phyloP scores from a whole-genome alignment of 1,284 basidiomycete genomes.

The Moniliophthora roreri region DNA sequence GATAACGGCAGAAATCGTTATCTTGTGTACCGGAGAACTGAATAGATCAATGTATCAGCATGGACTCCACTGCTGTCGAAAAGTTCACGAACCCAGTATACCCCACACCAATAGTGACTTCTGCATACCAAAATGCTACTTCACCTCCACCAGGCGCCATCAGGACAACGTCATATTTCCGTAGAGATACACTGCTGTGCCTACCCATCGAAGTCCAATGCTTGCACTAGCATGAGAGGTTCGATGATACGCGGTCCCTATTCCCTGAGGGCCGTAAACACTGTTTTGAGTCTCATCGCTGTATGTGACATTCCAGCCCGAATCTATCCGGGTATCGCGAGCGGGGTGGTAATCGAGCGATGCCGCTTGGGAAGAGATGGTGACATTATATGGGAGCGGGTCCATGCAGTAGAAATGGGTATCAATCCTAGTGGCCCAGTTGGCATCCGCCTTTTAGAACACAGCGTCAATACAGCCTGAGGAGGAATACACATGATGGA shows the following conservation, averaged over 20 bases:
- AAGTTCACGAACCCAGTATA: background rate
- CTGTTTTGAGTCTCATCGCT: background rate
- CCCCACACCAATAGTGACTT: conserved; percentile 4
- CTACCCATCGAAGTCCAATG: conserved; percentile 6
- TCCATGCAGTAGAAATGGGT: too few relatives aligned
- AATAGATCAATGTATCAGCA: too few relatives aligned
- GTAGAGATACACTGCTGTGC: conserved; percentile 10
- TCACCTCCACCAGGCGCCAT: background rate
- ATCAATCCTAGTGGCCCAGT: too few relatives aligned
- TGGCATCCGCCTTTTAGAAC: too few relatives aligned
- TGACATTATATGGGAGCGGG: too few relatives aligned
- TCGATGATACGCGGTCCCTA: conserved; percentile 1
- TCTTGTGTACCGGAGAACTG: too few relatives aligned
- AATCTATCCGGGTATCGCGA: conserved; percentile 14
- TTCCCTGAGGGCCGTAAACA: background rate
- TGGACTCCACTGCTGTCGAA: too few relatives aligned
- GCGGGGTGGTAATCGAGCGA: background rate
- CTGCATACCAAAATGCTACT: background rate
- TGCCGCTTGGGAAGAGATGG: too few relatives aligned
- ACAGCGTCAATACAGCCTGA: too few relatives aligned
- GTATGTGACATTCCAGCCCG: conserved; percentile 6
- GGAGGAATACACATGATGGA: too few relatives aligned
- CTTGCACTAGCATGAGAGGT: background rate
- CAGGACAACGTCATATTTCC: background rate
- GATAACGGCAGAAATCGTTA: too few relatives aligned